phyloP scores from a whole-genome alignment of 495 filamentous ascomycete genomes.

The Talaromyces liani region DNA sequence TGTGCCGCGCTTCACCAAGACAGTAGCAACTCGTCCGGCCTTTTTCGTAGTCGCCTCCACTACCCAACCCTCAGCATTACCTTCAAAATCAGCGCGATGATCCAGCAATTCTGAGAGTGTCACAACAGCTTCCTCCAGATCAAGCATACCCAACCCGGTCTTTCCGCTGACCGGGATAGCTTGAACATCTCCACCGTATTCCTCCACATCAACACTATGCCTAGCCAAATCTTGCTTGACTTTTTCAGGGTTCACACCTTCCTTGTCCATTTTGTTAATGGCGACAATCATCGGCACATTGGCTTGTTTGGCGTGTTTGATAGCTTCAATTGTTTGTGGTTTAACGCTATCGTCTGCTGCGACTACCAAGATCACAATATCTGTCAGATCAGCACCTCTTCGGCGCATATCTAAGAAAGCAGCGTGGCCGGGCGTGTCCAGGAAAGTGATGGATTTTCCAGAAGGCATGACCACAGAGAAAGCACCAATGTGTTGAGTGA shows the following conservation, averaged over 20 bases:
- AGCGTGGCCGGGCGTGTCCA: slow-evolving; percentile 95
- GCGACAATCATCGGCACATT: slow-evolving; percentile 95
- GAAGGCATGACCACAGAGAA: slow-evolving; percentile 84
- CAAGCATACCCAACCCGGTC: slow-evolving; percentile 85
- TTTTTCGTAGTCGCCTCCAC: slow-evolving; percentile 88
- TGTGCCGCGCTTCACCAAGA: slow-evolving; percentile 82
- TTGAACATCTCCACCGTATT: slow-evolving; percentile 91
- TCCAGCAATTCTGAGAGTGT: slow-evolving; percentile 84
- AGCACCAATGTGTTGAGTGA: slow-evolving; percentile 99
- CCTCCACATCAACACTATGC: slow-evolving; percentile 88
- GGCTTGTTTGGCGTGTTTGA: slow-evolving; percentile 87
- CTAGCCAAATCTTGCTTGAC: slow-evolving; percentile 82
- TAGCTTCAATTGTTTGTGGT: slow-evolving; percentile 92
- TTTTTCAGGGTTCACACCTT: slow-evolving; percentile 63
- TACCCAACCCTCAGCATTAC: slow-evolving; percentile 85
- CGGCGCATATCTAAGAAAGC: slow-evolving; percentile 95
- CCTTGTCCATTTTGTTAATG: slow-evolving; percentile 96
- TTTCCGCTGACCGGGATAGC: slow-evolving; percentile 86
- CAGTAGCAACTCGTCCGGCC: slow-evolving; percentile 79
- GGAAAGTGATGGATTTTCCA: slow-evolving; percentile 87
- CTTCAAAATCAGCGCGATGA: slow-evolving; percentile 69
- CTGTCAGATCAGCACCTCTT: slow-evolving; percentile 90
- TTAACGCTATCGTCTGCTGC: slow-evolving; percentile 97
- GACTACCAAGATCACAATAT: slow-evolving; percentile 94
- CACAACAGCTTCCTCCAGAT: slow-evolving; percentile 83